These are phyloP conservation scores for Ascoidea rubescens DNA, from an alignment of 805 yeast species.

Conservation along the genomic window DNA sequence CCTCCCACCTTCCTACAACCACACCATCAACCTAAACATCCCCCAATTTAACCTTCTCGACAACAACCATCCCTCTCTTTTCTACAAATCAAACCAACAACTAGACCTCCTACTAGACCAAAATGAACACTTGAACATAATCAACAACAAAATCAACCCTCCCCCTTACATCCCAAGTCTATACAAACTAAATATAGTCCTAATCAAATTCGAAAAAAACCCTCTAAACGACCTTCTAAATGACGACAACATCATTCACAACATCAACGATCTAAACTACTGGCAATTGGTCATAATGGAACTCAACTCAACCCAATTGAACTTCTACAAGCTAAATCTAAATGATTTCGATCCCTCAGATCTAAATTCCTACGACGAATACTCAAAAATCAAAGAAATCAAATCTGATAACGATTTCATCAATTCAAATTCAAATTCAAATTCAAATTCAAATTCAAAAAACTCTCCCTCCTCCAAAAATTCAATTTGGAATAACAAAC, in stretches of 20 bases:
- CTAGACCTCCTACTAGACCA: no score
- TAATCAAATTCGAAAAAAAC: constrained; percentile 8
- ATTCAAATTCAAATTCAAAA: neutral
- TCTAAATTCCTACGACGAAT: neutral
- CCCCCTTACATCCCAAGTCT: constrained; percentile 7
- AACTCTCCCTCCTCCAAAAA: no score
- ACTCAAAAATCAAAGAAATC: constrained; percentile 1
- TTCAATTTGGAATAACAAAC: constrained; percentile 2
- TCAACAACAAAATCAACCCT: constrained; percentile 1
- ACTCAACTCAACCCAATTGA: constrained; percentile 7
- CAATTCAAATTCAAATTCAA: constrained; percentile 1
- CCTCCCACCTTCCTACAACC: neutral
- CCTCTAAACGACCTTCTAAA: constrained; percentile 5
- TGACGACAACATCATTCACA: constrained; percentile 1
- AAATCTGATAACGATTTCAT: constrained; percentile 2
- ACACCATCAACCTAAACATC: constrained; percentile 1
- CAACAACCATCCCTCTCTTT: constrained; percentile 1
- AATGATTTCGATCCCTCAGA: constrained; percentile 2
- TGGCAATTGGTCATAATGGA: constrained; percentile 8
- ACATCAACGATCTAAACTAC: constrained; percentile 2
- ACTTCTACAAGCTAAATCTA: constrained; percentile 4
- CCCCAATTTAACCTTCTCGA: constrained; percentile 1
- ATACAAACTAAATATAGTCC: constrained; percentile 5
- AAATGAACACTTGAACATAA: constrained; percentile 6
- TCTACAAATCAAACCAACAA: constrained; percentile 6